Conservation (phyloP, 1,139 yeast species). For the Scheffersomyces titani region DNA sequence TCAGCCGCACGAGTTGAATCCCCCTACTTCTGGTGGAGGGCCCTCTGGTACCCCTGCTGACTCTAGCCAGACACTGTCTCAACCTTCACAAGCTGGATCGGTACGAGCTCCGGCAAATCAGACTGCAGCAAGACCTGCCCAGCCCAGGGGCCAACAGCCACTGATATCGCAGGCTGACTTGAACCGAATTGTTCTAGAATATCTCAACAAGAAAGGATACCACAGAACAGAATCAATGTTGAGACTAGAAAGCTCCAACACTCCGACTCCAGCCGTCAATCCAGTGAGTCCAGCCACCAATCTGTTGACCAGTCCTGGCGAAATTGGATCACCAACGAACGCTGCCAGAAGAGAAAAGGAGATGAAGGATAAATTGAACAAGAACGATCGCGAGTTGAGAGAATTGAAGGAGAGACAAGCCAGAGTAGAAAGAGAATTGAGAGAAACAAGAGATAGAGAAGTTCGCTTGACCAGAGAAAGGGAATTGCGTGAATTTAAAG, state of each 20-base stretch:
- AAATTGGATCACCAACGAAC: conserved; percentile 28
- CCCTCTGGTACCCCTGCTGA: not conserved
- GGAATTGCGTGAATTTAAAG: conserved; percentile 42
- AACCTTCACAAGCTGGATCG: conserved; percentile 1
- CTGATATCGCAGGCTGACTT: conserved; percentile 71
- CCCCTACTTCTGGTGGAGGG: not conserved
- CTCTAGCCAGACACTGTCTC: not conserved
- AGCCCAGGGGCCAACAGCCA: conserved; percentile 28
- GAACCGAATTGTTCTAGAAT: conserved; percentile 88
- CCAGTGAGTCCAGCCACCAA: conserved; percentile 47
- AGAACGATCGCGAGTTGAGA: conserved; percentile 38
- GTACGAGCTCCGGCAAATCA: conserved; percentile 5
- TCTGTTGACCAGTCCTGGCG: conserved; percentile 40
- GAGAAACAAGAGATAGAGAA: conserved; percentile 45
- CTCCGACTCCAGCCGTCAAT: conserved; percentile 59
- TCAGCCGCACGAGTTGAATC: conserved; percentile 1
- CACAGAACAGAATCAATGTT: conserved; percentile 93
- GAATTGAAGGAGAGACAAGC: conserved; percentile 42
- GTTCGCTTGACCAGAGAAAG: conserved; percentile 40
- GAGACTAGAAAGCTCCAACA: conserved; percentile 81
- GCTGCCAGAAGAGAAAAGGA: conserved; percentile 29
- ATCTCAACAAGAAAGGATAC: conserved; percentile 90
- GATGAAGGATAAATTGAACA: conserved; percentile 27
- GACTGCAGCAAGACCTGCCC: conserved; percentile 6
- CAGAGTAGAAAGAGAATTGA: conserved; percentile 38